A percentile compares a stretch with the other conserved stretches of the same genome.
Conservation (phyloP, 257 asterid species). For the Solanum infundibuliforme region DNA sequence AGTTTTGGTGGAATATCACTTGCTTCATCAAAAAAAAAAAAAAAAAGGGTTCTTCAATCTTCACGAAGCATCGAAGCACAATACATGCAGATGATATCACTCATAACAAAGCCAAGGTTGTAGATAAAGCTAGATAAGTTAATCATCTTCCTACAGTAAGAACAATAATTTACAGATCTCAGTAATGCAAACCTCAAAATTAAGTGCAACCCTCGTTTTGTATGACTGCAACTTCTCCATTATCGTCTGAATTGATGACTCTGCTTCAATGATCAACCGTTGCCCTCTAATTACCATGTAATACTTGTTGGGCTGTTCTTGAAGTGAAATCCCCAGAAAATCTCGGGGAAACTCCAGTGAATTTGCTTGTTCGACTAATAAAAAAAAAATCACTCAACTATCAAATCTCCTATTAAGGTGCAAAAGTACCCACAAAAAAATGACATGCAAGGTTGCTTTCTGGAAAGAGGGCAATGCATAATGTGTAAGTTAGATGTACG, state of each 20-base stretch:
- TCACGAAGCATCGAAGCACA: neutral
- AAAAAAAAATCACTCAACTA: conserved; percentile 33
- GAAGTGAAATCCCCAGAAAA: conserved; percentile 81
- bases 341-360: conserved; percentile 74
- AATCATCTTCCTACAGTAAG: conserved; percentile 12
- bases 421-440: neutral
- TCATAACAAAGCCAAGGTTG: neutral
- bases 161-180: neutral
- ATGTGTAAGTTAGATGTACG: neutral
- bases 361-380: conserved; percentile 36
- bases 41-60: neutral
- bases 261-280: conserved; percentile 14
- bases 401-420: neutral
- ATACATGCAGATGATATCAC: neutral
- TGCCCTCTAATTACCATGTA: conserved; percentile 78
- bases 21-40: neutral
- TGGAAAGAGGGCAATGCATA: neutral
- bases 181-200: conserved; percentile 59
- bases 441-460: neutral
- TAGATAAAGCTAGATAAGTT: neutral
- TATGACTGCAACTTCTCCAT: conserved; percentile 96
- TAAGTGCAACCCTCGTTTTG: conserved; percentile 75
- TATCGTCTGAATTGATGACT: conserved; percentile 55
- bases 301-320: conserved; percentile 77
- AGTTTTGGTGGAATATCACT: too few species aligned